Conservation (phyloP, 169 alveolate genomes). For the Perkinsus olseni region DNA sequence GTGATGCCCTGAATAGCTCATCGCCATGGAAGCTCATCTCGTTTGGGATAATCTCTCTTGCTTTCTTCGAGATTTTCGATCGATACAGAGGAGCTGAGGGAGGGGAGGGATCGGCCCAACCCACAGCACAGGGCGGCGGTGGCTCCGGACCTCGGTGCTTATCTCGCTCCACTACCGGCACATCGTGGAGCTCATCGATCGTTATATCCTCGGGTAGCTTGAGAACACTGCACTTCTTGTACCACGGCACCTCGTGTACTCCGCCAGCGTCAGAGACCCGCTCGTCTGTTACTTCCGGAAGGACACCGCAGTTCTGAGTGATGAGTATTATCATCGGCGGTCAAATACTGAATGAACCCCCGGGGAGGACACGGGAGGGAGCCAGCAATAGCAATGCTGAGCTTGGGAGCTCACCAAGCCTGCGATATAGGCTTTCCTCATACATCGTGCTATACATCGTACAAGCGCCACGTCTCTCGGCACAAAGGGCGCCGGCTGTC, state of each 20-base stretch:
- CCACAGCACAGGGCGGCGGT: not conserved
- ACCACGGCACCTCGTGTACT: not conserved
- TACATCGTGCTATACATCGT: not conserved
- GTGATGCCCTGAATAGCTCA: not conserved
- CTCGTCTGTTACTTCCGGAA: not conserved
- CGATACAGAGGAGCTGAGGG: not conserved
- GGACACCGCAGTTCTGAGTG: not conserved
- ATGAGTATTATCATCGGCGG: too few species aligned
- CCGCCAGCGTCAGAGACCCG: not conserved
- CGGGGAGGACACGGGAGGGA: too few species aligned
- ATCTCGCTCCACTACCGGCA: not conserved
- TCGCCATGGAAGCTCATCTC: not conserved
- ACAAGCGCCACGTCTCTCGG: not conserved
- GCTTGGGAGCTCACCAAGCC: too few species aligned
- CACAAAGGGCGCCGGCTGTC: too few species aligned
- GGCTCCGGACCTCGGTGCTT: not conserved
- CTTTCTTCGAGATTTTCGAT: not conserved
- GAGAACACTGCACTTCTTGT: not conserved
- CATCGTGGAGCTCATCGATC: not conserved
- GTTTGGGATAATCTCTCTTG: not conserved
- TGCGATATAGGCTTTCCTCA: too few species aligned
- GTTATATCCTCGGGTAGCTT: not conserved
- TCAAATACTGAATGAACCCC: too few species aligned
- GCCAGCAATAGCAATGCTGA: too few species aligned
- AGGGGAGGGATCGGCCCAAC: not conserved